Base-by-base conservation (phyloP, 1,284 basidiomycete genomes). In the Ustilago trichophora region DNA sequence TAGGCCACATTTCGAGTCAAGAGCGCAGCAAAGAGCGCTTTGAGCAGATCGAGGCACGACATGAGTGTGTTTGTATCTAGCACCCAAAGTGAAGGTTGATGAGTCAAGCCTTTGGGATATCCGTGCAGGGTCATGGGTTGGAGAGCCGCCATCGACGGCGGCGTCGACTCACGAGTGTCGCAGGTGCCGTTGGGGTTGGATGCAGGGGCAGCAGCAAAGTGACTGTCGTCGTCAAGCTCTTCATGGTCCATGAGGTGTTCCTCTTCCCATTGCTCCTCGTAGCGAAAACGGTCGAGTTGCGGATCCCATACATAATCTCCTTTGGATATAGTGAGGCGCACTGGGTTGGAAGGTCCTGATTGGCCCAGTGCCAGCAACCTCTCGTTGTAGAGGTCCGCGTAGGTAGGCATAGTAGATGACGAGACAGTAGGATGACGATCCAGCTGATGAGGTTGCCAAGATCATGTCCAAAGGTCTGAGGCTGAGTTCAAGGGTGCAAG, bases 231-330 rank as follows among this genome's bases (percentile, higher is more conserved):
- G 13, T 26, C 12, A 11, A 55, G 38, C n/a, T 62, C 48, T n/a
- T 67, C 62, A 21, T 53, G 40, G 9, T 72, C 63, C 68, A 72
- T 72, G 22, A 72, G 55, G n/a, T 72, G 55, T 21, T 72, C 64
- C 35, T 67, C 59, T 31, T 68, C 54, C 68, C 68, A 72, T 18
- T 47, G 31, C 43, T 72, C 68, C 11, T 58, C 64, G 32, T 72
- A 72, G 18, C 31, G 48, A 18, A 54, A 68, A 18, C 51, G 44
- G 11, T 19, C 18, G 0, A 25, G 18, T 2, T 48, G 29, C 8
- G 57, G 27, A 44, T 67, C 64, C 45, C 44, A 52, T 15, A 63
- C 52, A 34, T 68, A 72, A 29, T 68, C 68, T 12, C 68, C 68
- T 21, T 66, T 72, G 9, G 51, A 58, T 10, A 72, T 72, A 19